Conservation (phyloP, 805 yeast genomes). For the Metschnikowia kofuensis region DNA sequence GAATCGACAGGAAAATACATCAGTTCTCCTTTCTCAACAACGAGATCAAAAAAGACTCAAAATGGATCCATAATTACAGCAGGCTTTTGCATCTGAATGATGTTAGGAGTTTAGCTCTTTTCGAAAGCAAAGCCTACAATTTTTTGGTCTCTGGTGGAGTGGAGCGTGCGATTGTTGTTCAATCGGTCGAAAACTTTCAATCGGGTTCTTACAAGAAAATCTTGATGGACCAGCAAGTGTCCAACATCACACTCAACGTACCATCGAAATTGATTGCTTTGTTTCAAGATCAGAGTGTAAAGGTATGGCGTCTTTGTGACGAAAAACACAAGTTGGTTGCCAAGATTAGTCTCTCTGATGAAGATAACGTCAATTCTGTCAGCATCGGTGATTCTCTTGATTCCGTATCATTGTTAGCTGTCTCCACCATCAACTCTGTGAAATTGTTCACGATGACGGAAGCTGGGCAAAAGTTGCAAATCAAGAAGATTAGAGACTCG, state of each 20-base stretch:
- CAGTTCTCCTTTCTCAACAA: conserved; percentile 53
- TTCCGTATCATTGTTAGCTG: conserved; percentile 64
- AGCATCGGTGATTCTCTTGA: conserved; percentile 47
- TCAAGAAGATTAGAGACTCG: conserved; percentile 51
- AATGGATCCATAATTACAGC: conserved; percentile 77
- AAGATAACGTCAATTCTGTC: conserved; percentile 73
- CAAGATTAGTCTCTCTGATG: conserved; percentile 65
- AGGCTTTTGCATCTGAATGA: conserved; percentile 85
- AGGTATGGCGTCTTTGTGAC: conserved; percentile 66
- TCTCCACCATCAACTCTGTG: conserved; percentile 64
- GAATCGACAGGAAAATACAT: conserved; percentile 89
- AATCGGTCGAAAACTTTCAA: conserved; percentile 62
- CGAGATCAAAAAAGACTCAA: conserved; percentile 27
- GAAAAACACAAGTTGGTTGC: conserved; percentile 56
- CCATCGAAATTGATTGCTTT: conserved; percentile 53
- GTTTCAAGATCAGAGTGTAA: conserved; percentile 82
- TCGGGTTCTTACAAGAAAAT: conserved; percentile 72
- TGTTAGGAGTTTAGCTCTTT: conserved; percentile 70
- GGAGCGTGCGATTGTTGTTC: conserved; percentile 66
- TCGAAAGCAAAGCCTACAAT: conserved; percentile 64
- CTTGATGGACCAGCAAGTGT: conserved; percentile 55
- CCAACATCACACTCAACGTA: conserved; percentile 49
- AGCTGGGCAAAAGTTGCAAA: conserved; percentile 36
- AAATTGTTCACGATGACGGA: conserved; percentile 65
- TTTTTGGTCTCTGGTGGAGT: conserved; percentile 82